Evolutionary conservation across 2,329 filamentous ascomycete genomes (phyloP).

Genomic region (Beauveria asiatica): DNA sequence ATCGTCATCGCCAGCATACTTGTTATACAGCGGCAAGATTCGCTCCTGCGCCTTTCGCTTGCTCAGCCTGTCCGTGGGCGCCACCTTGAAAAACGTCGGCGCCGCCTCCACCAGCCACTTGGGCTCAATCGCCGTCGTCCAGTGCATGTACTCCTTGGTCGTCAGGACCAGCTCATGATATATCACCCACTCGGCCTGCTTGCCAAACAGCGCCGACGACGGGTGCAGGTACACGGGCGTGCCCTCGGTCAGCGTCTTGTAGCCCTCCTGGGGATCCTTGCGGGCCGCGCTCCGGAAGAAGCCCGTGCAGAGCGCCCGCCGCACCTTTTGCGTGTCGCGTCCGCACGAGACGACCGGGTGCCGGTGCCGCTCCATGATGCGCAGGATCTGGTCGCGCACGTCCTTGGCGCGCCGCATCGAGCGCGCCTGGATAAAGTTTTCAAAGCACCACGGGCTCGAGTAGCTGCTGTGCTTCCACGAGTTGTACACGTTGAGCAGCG

Average conservation of each 20-base stretch:
- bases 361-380: slow-evolving; percentile 88
- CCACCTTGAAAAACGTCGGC: slow-evolving; percentile 98
- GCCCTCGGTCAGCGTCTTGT: slow-evolving; percentile 93
- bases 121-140: slow-evolving; percentile 84
- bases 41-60: slow-evolving; percentile 91
- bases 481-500: slow-evolving; percentile 92
- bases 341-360: slow-evolving; percentile 79
- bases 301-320: slow-evolving; percentile 80
- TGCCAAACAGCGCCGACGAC: slow-evolving; percentile 83
- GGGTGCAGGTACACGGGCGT: slow-evolving; percentile 95
- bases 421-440: slow-evolving; percentile 93
- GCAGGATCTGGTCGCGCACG: slow-evolving; percentile 82
- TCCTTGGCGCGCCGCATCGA: slow-evolving; percentile 85
- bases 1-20: slow-evolving; percentile 86
- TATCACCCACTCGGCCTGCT: slow-evolving; percentile 92
- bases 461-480: slow-evolving; percentile 84
- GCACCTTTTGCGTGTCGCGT: slow-evolving; percentile 75
- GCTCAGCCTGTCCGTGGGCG: slow-evolving; percentile 73
- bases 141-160: slow-evolving; percentile 97
- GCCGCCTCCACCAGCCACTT: slow-evolving; percentile 92
- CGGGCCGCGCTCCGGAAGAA: slow-evolving; percentile 94
- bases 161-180: slow-evolving; percentile 88
- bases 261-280: slow-evolving; percentile 93
- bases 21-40: slow-evolving; percentile 91
- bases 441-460: slow-evolving; percentile 86